Percentiles rank a stretch among this genome's conserved stretches.
phyloP scores from a whole-genome alignment of 306 rosid species.

The Mimosa pudica region DNA sequence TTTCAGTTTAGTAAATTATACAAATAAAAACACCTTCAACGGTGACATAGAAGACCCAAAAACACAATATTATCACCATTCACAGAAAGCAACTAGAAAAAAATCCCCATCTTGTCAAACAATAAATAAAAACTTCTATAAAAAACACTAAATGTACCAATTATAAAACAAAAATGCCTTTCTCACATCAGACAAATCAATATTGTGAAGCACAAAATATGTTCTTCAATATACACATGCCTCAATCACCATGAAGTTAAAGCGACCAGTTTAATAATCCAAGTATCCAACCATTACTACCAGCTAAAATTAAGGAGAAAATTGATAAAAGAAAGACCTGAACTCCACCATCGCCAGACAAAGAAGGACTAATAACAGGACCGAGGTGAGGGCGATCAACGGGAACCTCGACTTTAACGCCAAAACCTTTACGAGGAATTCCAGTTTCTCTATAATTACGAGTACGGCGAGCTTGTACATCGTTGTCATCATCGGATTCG shows the following conservation, averaged over 20 bases:
- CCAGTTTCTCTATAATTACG: constrained; percentile 52
- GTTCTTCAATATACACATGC: background rate
- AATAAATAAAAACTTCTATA: background rate
- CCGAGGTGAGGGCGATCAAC: constrained; percentile 61
- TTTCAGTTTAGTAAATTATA: background rate
- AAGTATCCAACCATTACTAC: background rate
- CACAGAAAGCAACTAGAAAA: background rate
- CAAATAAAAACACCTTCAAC: background rate
- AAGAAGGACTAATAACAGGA: constrained; percentile 63
- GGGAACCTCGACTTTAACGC: constrained; percentile 70
- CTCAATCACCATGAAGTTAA: background rate
- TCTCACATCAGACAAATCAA: background rate
- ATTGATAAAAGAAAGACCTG: constrained; percentile 54
- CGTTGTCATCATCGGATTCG: constrained; percentile 40
- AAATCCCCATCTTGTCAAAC: background rate
- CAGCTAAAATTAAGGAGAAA: background rate
- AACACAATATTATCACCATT: background rate
- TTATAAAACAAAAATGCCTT: background rate
- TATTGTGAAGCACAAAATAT: background rate
- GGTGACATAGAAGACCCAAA: background rate
- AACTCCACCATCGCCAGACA: constrained; percentile 75
- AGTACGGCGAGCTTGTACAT: constrained; percentile 40
- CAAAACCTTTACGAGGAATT: constrained; percentile 67
- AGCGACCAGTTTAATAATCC: background rate
- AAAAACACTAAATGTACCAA: background rate